Conservation (phyloP, 208 protist genomes). For the Acanthamoeba quina region DNA sequence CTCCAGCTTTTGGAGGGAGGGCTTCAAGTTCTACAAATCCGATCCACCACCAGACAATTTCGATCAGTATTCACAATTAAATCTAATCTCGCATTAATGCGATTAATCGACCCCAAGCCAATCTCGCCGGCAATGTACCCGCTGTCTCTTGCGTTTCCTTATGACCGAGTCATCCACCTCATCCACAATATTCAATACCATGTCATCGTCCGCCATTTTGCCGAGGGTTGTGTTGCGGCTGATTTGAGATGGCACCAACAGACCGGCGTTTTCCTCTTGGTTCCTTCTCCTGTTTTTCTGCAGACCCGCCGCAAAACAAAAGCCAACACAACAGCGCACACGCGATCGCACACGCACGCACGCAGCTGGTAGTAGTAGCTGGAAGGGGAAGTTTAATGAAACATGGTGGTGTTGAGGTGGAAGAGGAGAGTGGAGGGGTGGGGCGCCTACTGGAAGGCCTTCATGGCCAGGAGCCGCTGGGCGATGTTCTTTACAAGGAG, state of each 20-base stretch:
- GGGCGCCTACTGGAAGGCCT: constrained; percentile 44
- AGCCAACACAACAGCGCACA: too few species aligned
- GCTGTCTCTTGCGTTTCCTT: constrained; percentile 34
- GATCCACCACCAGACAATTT: not conserved
- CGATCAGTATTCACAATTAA: not conserved
- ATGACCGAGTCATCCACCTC: not conserved
- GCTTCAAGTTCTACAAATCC: constrained; percentile 49
- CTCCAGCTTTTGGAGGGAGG: constrained; percentile 69
- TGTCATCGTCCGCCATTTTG: constrained; percentile 30
- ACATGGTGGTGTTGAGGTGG: too few species aligned
- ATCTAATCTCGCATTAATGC: not conserved
- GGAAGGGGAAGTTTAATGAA: too few species aligned
- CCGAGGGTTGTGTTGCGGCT: too few species aligned
- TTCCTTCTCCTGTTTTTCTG: too few species aligned
- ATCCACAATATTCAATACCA: constrained; percentile 66
- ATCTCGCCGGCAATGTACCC: not conserved
- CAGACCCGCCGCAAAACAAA: too few species aligned
- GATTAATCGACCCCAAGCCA: not conserved
- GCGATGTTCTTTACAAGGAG: constrained; percentile 74
- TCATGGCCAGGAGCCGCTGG: constrained; percentile 62
- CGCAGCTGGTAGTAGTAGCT: too few species aligned
- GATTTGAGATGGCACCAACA: too few species aligned
- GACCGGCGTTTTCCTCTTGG: too few species aligned
- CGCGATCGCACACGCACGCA: too few species aligned
- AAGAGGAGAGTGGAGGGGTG: too few species aligned